Evolutionary conservation across 1,284 basidiomycete genomes (phyloP).

Genomic region (Prillingera fragicola): DNA sequence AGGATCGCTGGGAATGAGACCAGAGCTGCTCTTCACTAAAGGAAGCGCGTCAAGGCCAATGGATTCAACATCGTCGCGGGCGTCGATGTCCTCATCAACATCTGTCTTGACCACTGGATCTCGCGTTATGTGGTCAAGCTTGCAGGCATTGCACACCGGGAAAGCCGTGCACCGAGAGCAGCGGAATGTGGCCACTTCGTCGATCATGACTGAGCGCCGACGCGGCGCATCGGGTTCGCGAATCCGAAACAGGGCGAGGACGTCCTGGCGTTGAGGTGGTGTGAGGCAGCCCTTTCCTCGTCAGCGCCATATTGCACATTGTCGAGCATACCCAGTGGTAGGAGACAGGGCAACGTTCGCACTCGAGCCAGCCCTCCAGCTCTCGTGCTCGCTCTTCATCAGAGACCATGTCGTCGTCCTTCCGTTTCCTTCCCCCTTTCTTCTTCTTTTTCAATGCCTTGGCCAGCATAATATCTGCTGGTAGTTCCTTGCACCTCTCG

Average conservation of each 20-base stretch:
- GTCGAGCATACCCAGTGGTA: constrained; percentile 1
- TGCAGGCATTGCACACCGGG: constrained; percentile 70
- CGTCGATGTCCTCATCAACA: neutral
- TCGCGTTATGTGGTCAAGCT: no score
- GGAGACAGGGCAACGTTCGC: constrained; percentile 66
- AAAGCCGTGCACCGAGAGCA: constrained; percentile 71
- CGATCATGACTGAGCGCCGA: constrained; percentile 48
- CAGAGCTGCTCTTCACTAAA: no score
- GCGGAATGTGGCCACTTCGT: constrained; percentile 68
- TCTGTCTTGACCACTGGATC: no score
- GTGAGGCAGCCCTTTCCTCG: constrained; percentile 57
- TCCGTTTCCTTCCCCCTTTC: constrained; percentile 38
- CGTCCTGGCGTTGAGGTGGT: constrained; percentile 51
- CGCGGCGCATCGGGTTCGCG: constrained; percentile 45
- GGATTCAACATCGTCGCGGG: neutral
- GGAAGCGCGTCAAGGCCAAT: constrained; percentile 16
- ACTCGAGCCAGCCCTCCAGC: constrained; percentile 78
- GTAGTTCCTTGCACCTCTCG: constrained; percentile 34
- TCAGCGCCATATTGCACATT: neutral
- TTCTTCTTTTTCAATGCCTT: constrained; percentile 24
- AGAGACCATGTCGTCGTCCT: constrained; percentile 52
- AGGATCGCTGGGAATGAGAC: constrained; percentile 2
- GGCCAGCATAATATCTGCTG: constrained; percentile 32
- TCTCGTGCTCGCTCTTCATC: constrained; percentile 55
- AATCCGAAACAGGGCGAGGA: constrained; percentile 58